These are phyloP conservation scores for Lantana camara DNA, from an alignment of 257 asterid genomes.

Conservation along the genomic window DNA sequence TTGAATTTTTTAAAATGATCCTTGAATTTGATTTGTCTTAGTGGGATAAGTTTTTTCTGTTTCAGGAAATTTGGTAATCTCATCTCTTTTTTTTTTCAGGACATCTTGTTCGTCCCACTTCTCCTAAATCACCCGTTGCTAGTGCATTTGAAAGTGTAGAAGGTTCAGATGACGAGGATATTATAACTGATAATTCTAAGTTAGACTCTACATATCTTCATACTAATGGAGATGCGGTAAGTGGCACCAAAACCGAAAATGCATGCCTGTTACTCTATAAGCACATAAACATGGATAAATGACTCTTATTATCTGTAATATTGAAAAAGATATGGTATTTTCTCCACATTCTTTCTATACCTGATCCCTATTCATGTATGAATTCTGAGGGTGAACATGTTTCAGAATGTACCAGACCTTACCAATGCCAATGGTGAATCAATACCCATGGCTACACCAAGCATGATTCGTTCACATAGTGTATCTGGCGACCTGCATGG, in stretches of 20 bases:
- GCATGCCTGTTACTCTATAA: background rate
- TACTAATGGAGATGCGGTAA: constrained; percentile 60
- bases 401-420: constrained; percentile 48
- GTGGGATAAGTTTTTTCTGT: background rate
- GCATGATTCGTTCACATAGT: constrained; percentile 74
- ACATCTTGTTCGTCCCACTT: constrained; percentile 50
- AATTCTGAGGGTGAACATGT: constrained; percentile 34
- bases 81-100: constrained; percentile 40
- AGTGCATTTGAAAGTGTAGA: constrained; percentile 75
- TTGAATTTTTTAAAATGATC: background rate
- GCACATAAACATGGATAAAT: background rate
- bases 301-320: background rate
- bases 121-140: constrained; percentile 75
- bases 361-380: constrained; percentile 4
- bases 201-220: constrained; percentile 50
- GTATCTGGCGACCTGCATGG: constrained; percentile 82
- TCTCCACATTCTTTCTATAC: background rate
- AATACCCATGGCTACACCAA: constrained; percentile 51
- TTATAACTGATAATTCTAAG: constrained; percentile 41
- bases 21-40: background rate
- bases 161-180: constrained; percentile 76
- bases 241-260: constrained; percentile 15
- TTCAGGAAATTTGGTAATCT: constrained; percentile 18
- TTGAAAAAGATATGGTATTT: background rate
- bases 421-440: constrained; percentile 50